Evolutionary conservation across 2,329 filamentous ascomycete species (phyloP).

Genomic region (Cryphonectria nitschkei): DNA sequence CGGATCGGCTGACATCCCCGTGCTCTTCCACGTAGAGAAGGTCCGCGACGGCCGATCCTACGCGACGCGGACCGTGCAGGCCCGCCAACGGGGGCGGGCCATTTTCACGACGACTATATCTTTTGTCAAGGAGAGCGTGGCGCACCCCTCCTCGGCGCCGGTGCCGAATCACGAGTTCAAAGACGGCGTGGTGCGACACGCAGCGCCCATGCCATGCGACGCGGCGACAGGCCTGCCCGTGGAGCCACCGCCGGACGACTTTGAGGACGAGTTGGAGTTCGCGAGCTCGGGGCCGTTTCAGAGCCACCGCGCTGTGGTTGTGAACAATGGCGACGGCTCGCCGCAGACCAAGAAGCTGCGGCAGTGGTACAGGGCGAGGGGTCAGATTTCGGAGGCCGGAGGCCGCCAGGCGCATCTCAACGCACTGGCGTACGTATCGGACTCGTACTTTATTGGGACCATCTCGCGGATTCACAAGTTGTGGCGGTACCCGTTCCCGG

Average conservation of each 20-base stretch:
- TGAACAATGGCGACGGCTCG: conserved; percentile 44
- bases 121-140: conserved; percentile 68
- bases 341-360: conserved; percentile 65
- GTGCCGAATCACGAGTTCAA: conserved; percentile 26
- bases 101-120: conserved; percentile 97
- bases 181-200: conserved; percentile 63
- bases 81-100: conserved; percentile 80
- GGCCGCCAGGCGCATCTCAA: conserved; percentile 81
- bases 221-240: conserved; percentile 35
- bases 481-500: conserved; percentile 68
- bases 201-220: conserved; percentile 58
- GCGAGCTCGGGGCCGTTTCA: conserved; percentile 54
- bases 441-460: conserved; percentile 92
- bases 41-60: conserved; percentile 90
- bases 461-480: conserved; percentile 79
- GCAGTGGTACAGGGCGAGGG: conserved; percentile 76
- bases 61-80: conserved; percentile 93
- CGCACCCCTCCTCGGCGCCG: conserved; percentile 46
- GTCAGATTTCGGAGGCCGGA: conserved; percentile 72
- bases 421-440: conserved; percentile 90
- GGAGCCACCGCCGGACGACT: conserved; percentile 43
- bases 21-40: conserved; percentile 93
- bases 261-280: conserved; percentile 53
- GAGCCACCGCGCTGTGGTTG: conserved; percentile 47
- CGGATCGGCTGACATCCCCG: conserved; percentile 80